Conservation (phyloP, 2,329 filamentous ascomycete genomes). For the Fusarium dimerum region DNA sequence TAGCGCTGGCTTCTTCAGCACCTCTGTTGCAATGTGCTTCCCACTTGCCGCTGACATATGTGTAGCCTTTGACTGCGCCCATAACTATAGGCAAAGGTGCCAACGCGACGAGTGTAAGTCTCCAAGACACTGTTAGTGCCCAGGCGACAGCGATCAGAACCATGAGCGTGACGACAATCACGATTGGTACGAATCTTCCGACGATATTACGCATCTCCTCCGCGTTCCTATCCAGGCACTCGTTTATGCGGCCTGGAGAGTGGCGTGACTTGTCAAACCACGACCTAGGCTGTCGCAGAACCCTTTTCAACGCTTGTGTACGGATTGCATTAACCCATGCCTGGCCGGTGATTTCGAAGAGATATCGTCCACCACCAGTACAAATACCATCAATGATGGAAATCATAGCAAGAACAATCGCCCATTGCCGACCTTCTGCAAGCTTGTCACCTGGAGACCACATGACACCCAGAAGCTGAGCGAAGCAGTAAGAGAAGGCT, state of each 20-base stretch:
- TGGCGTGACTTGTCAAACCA: constrained; percentile 78
- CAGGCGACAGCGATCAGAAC: constrained; percentile 69
- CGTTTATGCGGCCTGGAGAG: constrained; percentile 62
- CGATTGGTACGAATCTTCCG: constrained; percentile 72
- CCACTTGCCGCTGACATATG: constrained; percentile 68
- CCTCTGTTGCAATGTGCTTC: constrained; percentile 68
- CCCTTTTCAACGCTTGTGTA: constrained; percentile 63
- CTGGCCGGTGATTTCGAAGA: constrained; percentile 72
- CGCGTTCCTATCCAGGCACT: constrained; percentile 76
- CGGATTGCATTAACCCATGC: constrained; percentile 76
- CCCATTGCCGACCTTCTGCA: constrained; percentile 62
- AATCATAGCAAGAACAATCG: constrained; percentile 67
- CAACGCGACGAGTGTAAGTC: constrained; percentile 75
- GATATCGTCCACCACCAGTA: constrained; percentile 67
- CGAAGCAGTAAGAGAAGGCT: constrained; percentile 74
- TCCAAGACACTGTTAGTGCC: constrained; percentile 76
- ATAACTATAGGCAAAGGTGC: constrained; percentile 69
- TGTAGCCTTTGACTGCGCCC: constrained; percentile 64
- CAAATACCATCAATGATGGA: constrained; percentile 66
- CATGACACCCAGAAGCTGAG: constrained; percentile 71
- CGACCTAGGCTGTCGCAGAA: constrained; percentile 72
- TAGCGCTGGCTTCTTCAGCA: constrained; percentile 56
- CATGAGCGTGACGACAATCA: constrained; percentile 69
- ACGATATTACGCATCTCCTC: constrained; percentile 87
- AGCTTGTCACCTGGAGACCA: constrained; percentile 54